Base-by-base conservation (phyloP, 352 stramenopile species). In the Globisporangium lucens region DNA sequence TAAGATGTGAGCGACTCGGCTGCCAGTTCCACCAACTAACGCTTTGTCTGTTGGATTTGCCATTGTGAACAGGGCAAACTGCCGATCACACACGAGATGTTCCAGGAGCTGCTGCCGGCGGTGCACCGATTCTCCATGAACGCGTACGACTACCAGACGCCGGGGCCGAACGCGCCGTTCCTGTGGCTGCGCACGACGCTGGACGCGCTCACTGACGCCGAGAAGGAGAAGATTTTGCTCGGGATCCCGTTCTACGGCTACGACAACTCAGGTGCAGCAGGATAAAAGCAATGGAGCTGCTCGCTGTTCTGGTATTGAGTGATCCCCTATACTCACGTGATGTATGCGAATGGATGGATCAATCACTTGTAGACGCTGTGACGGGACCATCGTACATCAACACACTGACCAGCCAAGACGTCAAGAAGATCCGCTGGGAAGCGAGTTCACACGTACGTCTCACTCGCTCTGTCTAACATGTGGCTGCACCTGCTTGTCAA, bases 41-140 rank as follows among this genome's bases (percentile, higher is more conserved):
- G 17, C 3, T 30, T 4, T 41, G 6, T 53, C 2, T 29, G 9
- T 64, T 33, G 30, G 30, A 6, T n/a, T n/a, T 41, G 36, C 29
- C 24, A 5, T 15, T 51, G 9, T 3, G 5, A 61, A 52, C 60
- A 89, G 82, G 82, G 80, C 35, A 72, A 77, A 22, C 49, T 90
- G 20, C 67, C 84, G 53, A 67, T 93, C 46, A 79, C 81, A 24
- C 75, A 82, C 56, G 79, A 87, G 10, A 64, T 93, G 65, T 83
- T 93, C 33, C 55, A 72, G 10, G 65, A 87, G 30, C 61, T 94
- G 33, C 71, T 83, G 27, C 80, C 83, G 17, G 10, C 85, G 41
- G 86, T 94, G 27, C 83, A 94, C 56, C 84, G 86, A 9, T 93
- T 93, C 63, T 89, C 84, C 24, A 83, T 94, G 75, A 94, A 94